Percentiles rank a stretch among this genome's conserved stretches.
Conservation (phyloP, 2,329 filamentous ascomycete genomes). For the Penicillium sp. region DNA sequence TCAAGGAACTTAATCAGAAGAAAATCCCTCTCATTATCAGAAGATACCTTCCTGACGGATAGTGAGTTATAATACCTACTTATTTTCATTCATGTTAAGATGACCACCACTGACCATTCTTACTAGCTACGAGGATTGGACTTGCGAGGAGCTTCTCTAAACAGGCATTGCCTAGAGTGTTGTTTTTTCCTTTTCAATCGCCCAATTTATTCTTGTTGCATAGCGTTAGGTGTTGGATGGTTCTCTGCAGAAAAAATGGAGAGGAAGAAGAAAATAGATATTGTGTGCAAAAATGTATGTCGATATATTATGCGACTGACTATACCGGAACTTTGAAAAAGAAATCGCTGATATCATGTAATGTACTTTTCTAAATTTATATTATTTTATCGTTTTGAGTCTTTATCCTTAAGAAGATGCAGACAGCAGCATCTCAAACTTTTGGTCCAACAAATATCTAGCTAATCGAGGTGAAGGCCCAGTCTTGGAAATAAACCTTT, state of each 20-base stretch:
- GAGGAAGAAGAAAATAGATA: not conserved
- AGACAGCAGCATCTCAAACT: not conserved
- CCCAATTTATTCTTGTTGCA: slow-evolving; percentile 26
- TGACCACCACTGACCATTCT: slow-evolving; percentile 7
- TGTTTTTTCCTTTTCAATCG: slow-evolving; percentile 14
- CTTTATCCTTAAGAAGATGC: not conserved
- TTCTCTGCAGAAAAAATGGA: not conserved
- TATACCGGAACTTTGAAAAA: not conserved
- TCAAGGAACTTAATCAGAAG: slow-evolving; percentile 96
- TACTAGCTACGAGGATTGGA: slow-evolving; percentile 96
- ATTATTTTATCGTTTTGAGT: not conserved
- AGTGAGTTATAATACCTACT: slow-evolving; percentile 63
- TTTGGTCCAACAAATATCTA: too few relatives aligned
- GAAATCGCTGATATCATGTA: not conserved
- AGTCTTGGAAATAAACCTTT: too few relatives aligned
- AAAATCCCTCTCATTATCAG: slow-evolving; percentile 96
- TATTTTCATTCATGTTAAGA: not conserved
- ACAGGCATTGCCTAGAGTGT: slow-evolving; percentile 19
- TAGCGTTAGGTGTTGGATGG: slow-evolving; percentile 40
- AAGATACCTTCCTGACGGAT: slow-evolving; percentile 94
- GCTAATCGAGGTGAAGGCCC: too few relatives aligned
- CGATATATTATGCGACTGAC: not conserved
- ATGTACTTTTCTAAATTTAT: too few relatives aligned
- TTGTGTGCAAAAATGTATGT: not conserved
- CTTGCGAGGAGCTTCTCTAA: slow-evolving; percentile 84